Evolutionary conservation across 345 rosid species (phyloP), one percentile per base, ranked within the genome.

Genomic region (Camelina hispida): DNA sequence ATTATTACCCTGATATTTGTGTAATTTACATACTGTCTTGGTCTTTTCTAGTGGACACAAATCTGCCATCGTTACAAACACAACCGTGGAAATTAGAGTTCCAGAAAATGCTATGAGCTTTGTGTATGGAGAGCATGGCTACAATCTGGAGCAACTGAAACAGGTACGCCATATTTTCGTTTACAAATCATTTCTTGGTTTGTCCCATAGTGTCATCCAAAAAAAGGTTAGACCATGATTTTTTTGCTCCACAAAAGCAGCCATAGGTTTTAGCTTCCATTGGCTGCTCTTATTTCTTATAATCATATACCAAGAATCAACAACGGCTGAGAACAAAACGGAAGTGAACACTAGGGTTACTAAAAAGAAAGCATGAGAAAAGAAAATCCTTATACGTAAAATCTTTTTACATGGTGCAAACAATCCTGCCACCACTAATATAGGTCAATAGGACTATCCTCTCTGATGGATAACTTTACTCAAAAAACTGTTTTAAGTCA

Each of bases 71-170:
- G 97, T 94, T 71, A 88, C 96, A 57, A 92, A 90, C 80, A 85
- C 97, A 54, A 91, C 93, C 1, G 89, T 94, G 7, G 98, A 91
- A 85, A 88, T 91, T 55, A 66, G 78, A 66, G 87, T 94, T 58
- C 95, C 97, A 54, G 96, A 88, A 57, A 73, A 75, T 72, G 85
- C 89, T 68, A 83, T 94, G 75, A 86, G 83, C 58, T 84, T 87
- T 79, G 97, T 94, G 50, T 90, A 84, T 82, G 97, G 97, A 73
- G 96, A 88, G 80, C 82, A 87, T 51, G 96, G 93, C 70, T 74
- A 84, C 83, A 91, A 88, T 86, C 87, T 91, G 72, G 72, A 85
- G 72, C 90, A 87, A 52, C 82, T 94, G 80, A 75, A 69, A 80
- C 83, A 75, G 80, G 83, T 75, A 64, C 64, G 51, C 10, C 71